Evolutionary conservation across 2,329 filamentous ascomycete genomes (phyloP), one percentile per base, ranked within the genome.

Genomic region (Cyclaneusma minus): DNA sequence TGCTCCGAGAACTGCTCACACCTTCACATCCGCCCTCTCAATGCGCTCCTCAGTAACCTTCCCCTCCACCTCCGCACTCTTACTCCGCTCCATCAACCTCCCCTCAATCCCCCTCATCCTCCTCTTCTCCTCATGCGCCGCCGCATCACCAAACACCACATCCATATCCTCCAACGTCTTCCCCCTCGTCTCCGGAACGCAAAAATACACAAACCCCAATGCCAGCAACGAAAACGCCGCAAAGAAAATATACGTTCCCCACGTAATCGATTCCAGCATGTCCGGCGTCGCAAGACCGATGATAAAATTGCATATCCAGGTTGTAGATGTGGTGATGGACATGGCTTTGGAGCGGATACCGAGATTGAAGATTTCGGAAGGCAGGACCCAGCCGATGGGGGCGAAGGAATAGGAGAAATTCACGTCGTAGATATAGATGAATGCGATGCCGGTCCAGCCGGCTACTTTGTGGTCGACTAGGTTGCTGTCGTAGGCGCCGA

Each of bases 241-340:
- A 34, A 74, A 75, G 51, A 75, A 73, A 23, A 70, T 55, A 35
- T 72, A 73, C 7, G 61, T 61, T 7, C 62, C 61, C 42, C 52
- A 65, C 3, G 46, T 49, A 5, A 55, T 63, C 10, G 58, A 56
- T 23, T 63, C 50, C 4, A 76, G 54, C 35, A 76, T 60, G 4
- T 59, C 58, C 0, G 64, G 67, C 0, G 62, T 68, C 13, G 66
- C 61, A n/a, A 67, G 51, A 10, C 64, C 62, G 32, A 45, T 40
- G 22, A 44, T 57, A 18, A 72, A 72, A 39, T 73, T 71, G 42
- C 60, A 66, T 13, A 68, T 44, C 57, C 67, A 73, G 30, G 62
- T 69, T 13, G 58, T 59, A 32, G 57, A 64, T 0, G 62, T 66
- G 3, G 64, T 64, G 6, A 75, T 51, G 1, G 67, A 58, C 35